A percentile compares a stretch with the other conserved stretches of the same genome.
Evolutionary conservation across 768 basidiomycete species (phyloP).

Genomic region (Termitomyces sp.): DNA sequence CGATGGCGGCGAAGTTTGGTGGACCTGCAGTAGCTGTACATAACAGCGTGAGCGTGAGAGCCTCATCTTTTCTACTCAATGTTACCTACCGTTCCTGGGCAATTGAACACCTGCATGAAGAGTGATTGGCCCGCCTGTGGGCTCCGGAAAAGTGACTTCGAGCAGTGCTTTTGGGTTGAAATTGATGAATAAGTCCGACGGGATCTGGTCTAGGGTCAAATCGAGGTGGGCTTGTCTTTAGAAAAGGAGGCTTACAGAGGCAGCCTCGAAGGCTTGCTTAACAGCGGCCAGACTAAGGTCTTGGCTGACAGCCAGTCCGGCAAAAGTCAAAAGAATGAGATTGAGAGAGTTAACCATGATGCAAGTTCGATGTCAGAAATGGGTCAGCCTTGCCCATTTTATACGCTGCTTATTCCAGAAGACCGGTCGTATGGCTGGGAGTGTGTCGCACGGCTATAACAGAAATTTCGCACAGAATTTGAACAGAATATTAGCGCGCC

Average conservation of each 20-base stretch:
- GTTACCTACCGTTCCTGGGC: slow-evolving; percentile 30
- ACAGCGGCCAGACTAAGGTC: slow-evolving; percentile 23
- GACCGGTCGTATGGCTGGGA: background rate
- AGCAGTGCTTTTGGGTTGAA: slow-evolving; percentile 37
- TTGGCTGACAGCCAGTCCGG: slow-evolving; percentile 21
- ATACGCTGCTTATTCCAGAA: background rate
- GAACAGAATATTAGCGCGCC: background rate
- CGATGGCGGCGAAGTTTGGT: slow-evolving; percentile 31
- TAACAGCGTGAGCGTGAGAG: background rate
- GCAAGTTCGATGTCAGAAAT: background rate
- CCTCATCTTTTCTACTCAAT: background rate
- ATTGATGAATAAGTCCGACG: slow-evolving; percentile 26
- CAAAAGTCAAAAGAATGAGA: slow-evolving; percentile 14
- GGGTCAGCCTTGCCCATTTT: background rate
- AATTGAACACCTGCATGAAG: slow-evolving; percentile 35
- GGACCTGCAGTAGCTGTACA: slow-evolving; percentile 36
- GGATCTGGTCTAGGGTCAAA: slow-evolving; percentile 25
- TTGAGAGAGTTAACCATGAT: slow-evolving; percentile 11
- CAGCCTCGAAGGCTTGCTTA: slow-evolving; percentile 24
- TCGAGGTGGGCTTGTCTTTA: background rate
- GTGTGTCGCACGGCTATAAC: background rate
- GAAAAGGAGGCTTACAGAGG: slow-evolving; percentile 18
- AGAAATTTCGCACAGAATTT: background rate
- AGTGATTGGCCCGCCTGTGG: slow-evolving; percentile 25
- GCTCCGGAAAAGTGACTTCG: slow-evolving; percentile 32